Base-by-base conservation (phyloP, 768 basidiomycete genomes). In the Suillus brevipes region DNA sequence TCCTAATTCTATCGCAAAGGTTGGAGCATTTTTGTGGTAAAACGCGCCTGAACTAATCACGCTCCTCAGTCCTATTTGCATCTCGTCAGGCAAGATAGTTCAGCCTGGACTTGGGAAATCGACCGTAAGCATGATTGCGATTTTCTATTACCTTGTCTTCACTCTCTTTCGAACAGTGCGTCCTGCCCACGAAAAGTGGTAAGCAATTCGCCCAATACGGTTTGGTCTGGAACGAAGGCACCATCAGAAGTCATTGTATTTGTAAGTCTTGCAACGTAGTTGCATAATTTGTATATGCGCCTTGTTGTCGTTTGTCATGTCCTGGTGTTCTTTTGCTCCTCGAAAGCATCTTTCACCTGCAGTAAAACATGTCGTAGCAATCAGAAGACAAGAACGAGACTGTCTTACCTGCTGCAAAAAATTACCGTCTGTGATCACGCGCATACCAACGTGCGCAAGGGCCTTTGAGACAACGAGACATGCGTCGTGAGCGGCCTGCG, bases 31-130 rank as follows among this genome's bases (percentile, higher is more conserved):
- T 10, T 34, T 64, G 16, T 42, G 0, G 13, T 14, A 13, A 42
- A 14, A 7, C 4, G 31, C 53, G 16, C 23, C 50, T 63, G 68
- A 25, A 69, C 60, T 28, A 3, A 42, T 52, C 38, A 25, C 40
- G n/a, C 18, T 34, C 23, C 59, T 12, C 66, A 92, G 90, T 77
- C 87, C 1, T 91, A 91, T 70, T 76, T 89, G 40, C 85, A 84
- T 71, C 84, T 93, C 23, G 83, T 79, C 8, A 83, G 86, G 60
- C 91, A 92, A 76, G 88, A 90, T 61, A 82, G 85, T 36, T 89
- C 89, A 47, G 84, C 88, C 7, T 90, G 85, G 88, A 88, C 89
- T 10, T 93, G 90, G 89, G 91, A 92, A 72, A 80, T 93, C 36
- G 91, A 92, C 67, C 78, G 90, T 91, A 71, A 79, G 89, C 78